Evolutionary conservation across 306 rosid species (phyloP).

Genomic region (Arachis stenosperma): DNA sequence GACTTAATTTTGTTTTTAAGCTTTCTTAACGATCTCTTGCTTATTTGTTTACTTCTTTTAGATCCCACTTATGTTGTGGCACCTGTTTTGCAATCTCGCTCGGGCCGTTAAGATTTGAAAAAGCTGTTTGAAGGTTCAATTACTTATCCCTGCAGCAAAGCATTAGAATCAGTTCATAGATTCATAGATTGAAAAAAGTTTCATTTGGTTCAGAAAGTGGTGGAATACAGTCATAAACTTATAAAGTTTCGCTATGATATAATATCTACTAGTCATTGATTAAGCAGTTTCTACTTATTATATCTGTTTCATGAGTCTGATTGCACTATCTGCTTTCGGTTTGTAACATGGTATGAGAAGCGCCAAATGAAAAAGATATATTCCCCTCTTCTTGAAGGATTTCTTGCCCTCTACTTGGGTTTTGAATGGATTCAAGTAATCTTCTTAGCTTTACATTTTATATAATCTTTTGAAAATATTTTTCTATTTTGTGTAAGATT

Average conservation of each 20-base stretch:
- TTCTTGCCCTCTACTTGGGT: conserved; percentile 92
- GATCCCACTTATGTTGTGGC: conserved; percentile 93
- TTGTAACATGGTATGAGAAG: conserved; percentile 93
- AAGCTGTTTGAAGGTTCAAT: conserved; percentile 85
- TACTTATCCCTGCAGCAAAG: neutral
- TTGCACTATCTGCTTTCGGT: conserved; percentile 32
- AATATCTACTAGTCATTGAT: neutral
- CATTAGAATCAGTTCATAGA: neutral
- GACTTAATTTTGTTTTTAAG: conserved; percentile 3
- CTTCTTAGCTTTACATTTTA: neutral
- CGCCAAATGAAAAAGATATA: conserved; percentile 92
- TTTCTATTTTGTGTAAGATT: neutral
- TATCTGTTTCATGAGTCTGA: conserved; percentile 1
- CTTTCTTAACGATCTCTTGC: conserved; percentile 15
- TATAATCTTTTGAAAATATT: neutral
- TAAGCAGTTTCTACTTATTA: neutral
- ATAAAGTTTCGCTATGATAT: neutral
- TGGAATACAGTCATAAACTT: neutral
- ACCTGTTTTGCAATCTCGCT: conserved; percentile 77
- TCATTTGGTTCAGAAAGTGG: conserved; percentile 7
- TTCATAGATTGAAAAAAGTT: neutral
- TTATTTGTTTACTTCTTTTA: conserved; percentile 40
- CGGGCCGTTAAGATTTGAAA: conserved; percentile 77
- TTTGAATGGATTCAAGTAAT: conserved; percentile 95
- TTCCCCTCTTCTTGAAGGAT: conserved; percentile 95